Percentiles rank a stretch among this genome's conserved stretches.
Conservation (phyloP, 2,329 filamentous ascomycete genomes). For the Tolypocladium endophyticum region DNA sequence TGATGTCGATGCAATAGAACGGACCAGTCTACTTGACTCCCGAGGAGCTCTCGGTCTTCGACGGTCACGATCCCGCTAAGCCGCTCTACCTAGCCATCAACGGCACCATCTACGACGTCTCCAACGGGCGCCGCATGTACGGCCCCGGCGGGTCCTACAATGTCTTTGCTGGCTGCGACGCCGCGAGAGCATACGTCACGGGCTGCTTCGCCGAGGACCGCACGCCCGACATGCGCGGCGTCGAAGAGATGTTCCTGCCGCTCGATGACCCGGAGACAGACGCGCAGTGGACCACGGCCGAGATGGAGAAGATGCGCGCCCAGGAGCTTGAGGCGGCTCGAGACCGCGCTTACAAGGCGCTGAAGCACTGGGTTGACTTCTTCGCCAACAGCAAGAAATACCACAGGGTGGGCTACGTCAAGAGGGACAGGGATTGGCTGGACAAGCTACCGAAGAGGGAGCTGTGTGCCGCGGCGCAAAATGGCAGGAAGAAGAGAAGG, state of each 20-base stretch:
- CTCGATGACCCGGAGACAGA: conserved; percentile 54
- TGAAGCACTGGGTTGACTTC: conserved; percentile 76
- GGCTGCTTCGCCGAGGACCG: conserved; percentile 84
- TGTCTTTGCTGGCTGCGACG: conserved; percentile 79
- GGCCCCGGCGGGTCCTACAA: conserved; percentile 79
- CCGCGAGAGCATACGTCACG: conserved; percentile 80
- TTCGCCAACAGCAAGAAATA: conserved; percentile 77
- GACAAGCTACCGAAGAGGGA: conserved; percentile 49
- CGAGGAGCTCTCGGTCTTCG: conserved; percentile 60
- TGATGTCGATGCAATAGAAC: conserved; percentile 20
- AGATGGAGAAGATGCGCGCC: conserved; percentile 43
- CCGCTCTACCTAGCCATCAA: conserved; percentile 90
- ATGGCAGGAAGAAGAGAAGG: conserved; percentile 42
- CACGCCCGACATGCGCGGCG: conserved; percentile 74
- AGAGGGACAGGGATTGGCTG: conserved; percentile 49
- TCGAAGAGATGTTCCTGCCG: conserved; percentile 74
- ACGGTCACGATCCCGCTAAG: conserved; percentile 62
- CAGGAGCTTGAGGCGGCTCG: conserved; percentile 56
- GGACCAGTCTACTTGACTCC: conserved; percentile 64
- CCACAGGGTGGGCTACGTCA: conserved; percentile 65
- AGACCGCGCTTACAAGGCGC: conserved; percentile 51
- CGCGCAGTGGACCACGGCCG: conserved; percentile 39
- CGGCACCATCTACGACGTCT: conserved; percentile 77
- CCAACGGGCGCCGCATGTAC: conserved; percentile 58
- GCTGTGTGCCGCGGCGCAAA: conserved; percentile 62